phyloP scores from a whole-genome alignment of 257 asterid species.

The Solanum appendiculatum region DNA sequence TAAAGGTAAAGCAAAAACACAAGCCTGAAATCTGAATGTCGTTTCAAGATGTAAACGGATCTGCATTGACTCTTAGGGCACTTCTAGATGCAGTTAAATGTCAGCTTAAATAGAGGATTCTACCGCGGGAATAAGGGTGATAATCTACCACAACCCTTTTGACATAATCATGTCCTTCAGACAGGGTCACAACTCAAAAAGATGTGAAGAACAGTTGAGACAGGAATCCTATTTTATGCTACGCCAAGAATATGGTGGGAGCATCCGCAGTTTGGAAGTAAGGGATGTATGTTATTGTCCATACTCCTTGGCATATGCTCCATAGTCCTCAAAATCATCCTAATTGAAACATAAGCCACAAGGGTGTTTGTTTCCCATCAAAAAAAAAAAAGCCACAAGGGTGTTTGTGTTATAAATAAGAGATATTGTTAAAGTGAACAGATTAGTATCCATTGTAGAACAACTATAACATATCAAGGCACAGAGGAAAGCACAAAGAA shows the following conservation, averaged over 20 bases:
- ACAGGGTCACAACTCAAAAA: background rate
- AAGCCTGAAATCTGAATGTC: background rate
- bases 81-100: background rate
- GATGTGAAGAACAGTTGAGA: background rate
- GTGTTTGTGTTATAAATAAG: background rate
- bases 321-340: background rate
- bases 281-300: background rate
- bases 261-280: background rate
- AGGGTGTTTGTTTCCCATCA: background rate
- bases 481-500: constrained; percentile 2
- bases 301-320: background rate
- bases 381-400: background rate
- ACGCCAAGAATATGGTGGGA: background rate
- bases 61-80: background rate
- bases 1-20: background rate
- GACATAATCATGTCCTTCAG: background rate
- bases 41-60: background rate
- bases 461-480: background rate
- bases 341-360: background rate
- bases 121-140: background rate
- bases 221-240: background rate
- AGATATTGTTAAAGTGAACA: background rate
- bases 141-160: background rate
- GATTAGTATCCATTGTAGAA: background rate
- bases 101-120: background rate